Base-by-base conservation (phyloP, 148 eudicot species). In the Rhododendron ovatum region DNA sequence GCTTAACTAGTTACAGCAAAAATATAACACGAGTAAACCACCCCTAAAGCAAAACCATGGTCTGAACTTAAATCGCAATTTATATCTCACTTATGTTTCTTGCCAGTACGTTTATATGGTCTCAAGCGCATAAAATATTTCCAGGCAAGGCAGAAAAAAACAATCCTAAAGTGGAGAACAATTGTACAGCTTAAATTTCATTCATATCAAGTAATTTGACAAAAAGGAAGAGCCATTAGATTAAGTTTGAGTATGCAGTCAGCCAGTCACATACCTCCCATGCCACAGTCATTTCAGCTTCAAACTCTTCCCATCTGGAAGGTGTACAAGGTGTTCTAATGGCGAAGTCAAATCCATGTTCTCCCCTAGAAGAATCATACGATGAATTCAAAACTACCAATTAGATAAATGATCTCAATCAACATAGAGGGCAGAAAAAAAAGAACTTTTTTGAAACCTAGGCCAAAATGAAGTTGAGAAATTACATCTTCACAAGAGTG, bases 251-350 rank as follows among this genome's bases (percentile, higher is more conserved):
- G 59, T 11, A 24, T 51, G 33, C 18, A 71, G 85, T 30, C 30
- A 30, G 30, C 30, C 30, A 30, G 30, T 55, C 67, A 89, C 91
- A 87, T 86, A 96, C 98, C 94, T 96, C 98, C 98, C 98, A 96
- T 81, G 98, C 95, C 84, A 85, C 84, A 83, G 98, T 86, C 99
- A 97, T 97, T 93, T 97, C 99, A 48, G 87, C 81, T 83, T 94
- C 98, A 85, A 94, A 97, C 30, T 93, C 98, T 57, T 89, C 91
- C 99, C 99, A 97, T 89, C 99, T 93, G 85, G 96, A 82, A 87
- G 98, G 98, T 65, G 98, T 93, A 88, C 98, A 95, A 71, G 99
- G 99, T 80, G 99, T 97, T 90, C 95, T 92, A 84, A 97, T 91
- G 80, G 95, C 91, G 85, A 97, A 97, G 88, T 97, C 98, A 91